phyloP scores from a whole-genome alignment of 495 filamentous ascomycete species.

The Neurospora discreta region DNA sequence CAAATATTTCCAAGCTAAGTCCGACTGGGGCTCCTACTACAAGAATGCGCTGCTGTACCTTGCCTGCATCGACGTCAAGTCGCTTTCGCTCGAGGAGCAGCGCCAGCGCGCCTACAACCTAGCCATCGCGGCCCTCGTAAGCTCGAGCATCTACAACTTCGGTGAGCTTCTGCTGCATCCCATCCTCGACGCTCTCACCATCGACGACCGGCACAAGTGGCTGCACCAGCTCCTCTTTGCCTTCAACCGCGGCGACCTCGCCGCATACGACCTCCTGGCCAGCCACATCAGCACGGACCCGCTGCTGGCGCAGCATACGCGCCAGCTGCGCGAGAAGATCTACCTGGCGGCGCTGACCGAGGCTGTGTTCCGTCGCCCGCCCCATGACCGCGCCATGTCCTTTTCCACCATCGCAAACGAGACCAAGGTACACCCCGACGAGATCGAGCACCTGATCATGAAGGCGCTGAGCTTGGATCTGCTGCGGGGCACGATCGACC shows the following conservation, averaged over 20 bases:
- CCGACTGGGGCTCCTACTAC: constrained; percentile 92
- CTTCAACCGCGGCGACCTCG: constrained; percentile 92
- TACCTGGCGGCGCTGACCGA: constrained; percentile 92
- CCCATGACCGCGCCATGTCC: constrained; percentile 87
- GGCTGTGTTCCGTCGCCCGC: constrained; percentile 89
- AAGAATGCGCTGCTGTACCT: constrained; percentile 96
- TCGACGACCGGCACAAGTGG: constrained; percentile 55
- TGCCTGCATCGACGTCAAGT: constrained; percentile 78
- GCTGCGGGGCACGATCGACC: constrained; percentile 85
- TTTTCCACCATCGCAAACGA: constrained; percentile 80
- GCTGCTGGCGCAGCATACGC: constrained; percentile 65
- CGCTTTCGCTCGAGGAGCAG: constrained; percentile 60
- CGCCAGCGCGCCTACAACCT: constrained; percentile 82
- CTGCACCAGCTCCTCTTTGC: constrained; percentile 88
- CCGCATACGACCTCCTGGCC: constrained; percentile 69
- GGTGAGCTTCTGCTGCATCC: constrained; percentile 97
- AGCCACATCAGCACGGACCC: constrained; percentile 65
- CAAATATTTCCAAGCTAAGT: constrained; percentile 86
- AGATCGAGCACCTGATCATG: constrained; percentile 98
- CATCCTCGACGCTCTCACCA: constrained; percentile 71
- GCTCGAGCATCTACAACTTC: constrained; percentile 96
- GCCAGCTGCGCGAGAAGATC: constrained; percentile 93
- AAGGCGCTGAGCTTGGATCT: constrained; percentile 90
- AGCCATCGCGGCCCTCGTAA: constrained; percentile 81
- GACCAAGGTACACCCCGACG: constrained; percentile 79